Evolutionary conservation across 306 rosid species (phyloP).

Genomic region (Hippophae gyantsensis): DNA sequence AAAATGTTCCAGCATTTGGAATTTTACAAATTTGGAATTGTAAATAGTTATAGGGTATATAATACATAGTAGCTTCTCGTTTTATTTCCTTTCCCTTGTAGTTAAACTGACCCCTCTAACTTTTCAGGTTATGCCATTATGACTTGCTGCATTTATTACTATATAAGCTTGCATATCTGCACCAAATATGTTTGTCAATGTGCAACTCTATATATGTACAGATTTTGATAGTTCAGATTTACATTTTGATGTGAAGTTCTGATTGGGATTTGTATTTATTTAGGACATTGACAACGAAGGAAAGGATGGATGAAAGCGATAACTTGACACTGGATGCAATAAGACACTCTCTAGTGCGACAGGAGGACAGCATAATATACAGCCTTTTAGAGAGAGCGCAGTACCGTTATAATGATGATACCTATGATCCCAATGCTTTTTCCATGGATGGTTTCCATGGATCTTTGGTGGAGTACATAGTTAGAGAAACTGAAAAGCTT

Average conservation of each 20-base stretch:
- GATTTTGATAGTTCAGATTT: constrained; percentile 6
- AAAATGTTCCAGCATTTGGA: too few relatives aligned
- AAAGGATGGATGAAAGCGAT: constrained; percentile 65
- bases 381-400: constrained; percentile 80
- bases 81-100: too few relatives aligned
- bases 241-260: constrained; percentile 13
- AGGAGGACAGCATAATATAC: constrained; percentile 88
- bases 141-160: not conserved
- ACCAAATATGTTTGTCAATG: not conserved
- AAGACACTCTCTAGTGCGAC: constrained; percentile 60
- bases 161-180: constrained; percentile 1
- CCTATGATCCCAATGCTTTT: constrained; percentile 63
- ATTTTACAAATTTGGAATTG: too few relatives aligned
- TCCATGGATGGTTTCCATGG: constrained; percentile 67
- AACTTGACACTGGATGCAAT: constrained; percentile 70
- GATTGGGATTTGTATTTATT: constrained; percentile 11
- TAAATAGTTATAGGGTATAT: too few relatives aligned
- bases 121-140: too few relatives aligned
- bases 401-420: constrained; percentile 56
- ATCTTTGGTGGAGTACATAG: constrained; percentile 70
- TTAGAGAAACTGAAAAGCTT: constrained; percentile 81
- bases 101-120: too few relatives aligned
- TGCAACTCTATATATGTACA: not conserved
- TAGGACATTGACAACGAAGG: constrained; percentile 48
- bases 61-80: too few relatives aligned